phyloP scores from a whole-genome alignment of 2,329 filamentous ascomycete genomes.

The Celoporthe dispersa region DNA sequence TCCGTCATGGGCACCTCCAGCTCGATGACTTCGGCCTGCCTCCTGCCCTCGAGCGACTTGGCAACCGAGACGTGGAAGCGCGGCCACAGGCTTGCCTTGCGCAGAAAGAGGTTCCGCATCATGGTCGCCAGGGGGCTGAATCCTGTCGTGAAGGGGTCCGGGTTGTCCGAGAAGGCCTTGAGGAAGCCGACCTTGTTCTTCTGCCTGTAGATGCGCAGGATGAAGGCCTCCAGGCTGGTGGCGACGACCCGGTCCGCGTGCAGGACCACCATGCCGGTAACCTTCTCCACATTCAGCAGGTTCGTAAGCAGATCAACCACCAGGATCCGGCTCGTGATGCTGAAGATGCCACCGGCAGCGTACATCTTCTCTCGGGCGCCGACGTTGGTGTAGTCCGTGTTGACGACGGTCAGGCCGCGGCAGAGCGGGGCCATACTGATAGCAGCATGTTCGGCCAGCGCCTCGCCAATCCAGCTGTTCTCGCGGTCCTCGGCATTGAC shows the following conservation, averaged over 20 bases:
- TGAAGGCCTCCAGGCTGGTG: constrained; percentile 92
- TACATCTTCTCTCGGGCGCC: constrained; percentile 91
- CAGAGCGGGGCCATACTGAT: constrained; percentile 83
- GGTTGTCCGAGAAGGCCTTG: constrained; percentile 94
- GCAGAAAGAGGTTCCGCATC: constrained; percentile 89
- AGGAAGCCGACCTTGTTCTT: constrained; percentile 93
- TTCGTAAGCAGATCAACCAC: constrained; percentile 91
- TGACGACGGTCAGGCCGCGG: constrained; percentile 86
- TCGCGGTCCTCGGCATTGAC: constrained; percentile 91
- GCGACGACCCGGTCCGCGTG: constrained; percentile 87
- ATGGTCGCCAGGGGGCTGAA: constrained; percentile 88
- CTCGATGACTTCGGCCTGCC: constrained; percentile 96
- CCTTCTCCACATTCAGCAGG: constrained; percentile 77
- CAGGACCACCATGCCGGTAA: constrained; percentile 85
- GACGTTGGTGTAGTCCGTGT: constrained; percentile 91
- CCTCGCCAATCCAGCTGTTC: constrained; percentile 96
- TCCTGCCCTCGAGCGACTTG: constrained; percentile 84
- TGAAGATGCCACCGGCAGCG: constrained; percentile 85
- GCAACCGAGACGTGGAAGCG: constrained; percentile 92
- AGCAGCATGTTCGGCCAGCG: constrained; percentile 91
- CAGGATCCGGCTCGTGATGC: constrained; percentile 92
- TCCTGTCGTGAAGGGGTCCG: constrained; percentile 85
- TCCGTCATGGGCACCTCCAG: constrained; percentile 96
- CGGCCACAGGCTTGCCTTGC: constrained; percentile 88
- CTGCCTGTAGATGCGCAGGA: constrained; percentile 89